Conservation (phyloP, 2,329 filamentous ascomycete genomes). For the Ophiostoma ulmi region DNA sequence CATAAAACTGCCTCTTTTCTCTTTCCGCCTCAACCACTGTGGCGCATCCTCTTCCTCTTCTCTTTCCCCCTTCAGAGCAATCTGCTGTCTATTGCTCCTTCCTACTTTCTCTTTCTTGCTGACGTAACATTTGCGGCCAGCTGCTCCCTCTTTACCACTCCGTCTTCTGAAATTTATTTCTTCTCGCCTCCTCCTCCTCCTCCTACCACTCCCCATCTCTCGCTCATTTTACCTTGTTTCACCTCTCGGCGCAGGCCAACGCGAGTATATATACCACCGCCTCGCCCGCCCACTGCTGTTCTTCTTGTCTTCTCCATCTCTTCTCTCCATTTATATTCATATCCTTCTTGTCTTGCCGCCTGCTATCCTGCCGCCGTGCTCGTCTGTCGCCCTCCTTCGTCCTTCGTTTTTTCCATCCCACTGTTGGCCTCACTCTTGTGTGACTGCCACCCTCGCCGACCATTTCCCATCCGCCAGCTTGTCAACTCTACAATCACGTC, state of each 20-base stretch:
- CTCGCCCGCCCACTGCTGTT: not conserved
- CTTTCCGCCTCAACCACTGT: not conserved
- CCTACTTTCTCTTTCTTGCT: not conserved
- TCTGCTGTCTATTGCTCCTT: not conserved
- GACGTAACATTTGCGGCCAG: not conserved
- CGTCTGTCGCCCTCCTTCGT: not conserved
- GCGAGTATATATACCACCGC: constrained; percentile 4
- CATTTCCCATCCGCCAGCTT: not conserved
- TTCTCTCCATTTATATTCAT: not conserved
- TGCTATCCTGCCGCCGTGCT: too few relatives aligned
- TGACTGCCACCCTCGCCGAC: not conserved
- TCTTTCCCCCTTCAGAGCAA: not conserved
- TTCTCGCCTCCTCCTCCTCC: not conserved
- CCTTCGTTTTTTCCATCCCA: not conserved
- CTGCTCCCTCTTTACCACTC: not conserved
- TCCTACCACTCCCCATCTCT: not conserved
- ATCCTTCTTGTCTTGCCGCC: not conserved
- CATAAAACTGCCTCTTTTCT: not conserved
- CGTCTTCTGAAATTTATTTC: not conserved
- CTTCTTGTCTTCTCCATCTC: not conserved
- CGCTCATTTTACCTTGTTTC: not conserved
- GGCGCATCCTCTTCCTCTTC: not conserved
- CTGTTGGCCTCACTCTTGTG: not conserved
- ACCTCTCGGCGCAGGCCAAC: not conserved
- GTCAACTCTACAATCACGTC: not conserved